phyloP scores from a whole-genome alignment of 495 filamentous ascomycete species.

The Penicillium cinerascens region DNA sequence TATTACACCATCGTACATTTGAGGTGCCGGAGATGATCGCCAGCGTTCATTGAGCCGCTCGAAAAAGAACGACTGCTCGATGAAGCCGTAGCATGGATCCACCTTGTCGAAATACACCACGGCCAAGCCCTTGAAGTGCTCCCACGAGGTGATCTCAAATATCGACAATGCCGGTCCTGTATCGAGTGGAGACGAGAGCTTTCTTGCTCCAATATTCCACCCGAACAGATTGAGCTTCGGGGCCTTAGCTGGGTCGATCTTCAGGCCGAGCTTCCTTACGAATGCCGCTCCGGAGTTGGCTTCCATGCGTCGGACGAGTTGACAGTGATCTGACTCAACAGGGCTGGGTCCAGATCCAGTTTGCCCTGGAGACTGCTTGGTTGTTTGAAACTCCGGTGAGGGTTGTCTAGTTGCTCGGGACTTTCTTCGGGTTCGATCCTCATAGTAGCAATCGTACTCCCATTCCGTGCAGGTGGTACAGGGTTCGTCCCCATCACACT shows the following conservation, averaged over 20 bases:
- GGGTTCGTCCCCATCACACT: slow-evolving; percentile 43
- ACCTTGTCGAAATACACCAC: slow-evolving; percentile 47
- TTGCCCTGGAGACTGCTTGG: slow-evolving; percentile 1
- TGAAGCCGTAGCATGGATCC: slow-evolving; percentile 47
- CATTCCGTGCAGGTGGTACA: slow-evolving; percentile 46
- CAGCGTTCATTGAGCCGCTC: slow-evolving; percentile 31
- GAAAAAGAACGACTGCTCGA: slow-evolving; percentile 34
- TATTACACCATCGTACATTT: slow-evolving; percentile 39
- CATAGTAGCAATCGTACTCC: slow-evolving; percentile 46
- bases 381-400: neutral
- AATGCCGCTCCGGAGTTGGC: slow-evolving; percentile 53
- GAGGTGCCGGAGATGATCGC: slow-evolving; percentile 8
- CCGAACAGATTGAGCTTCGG: slow-evolving; percentile 50
- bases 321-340: slow-evolving; percentile 24
- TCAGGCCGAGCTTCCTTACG: slow-evolving; percentile 45
- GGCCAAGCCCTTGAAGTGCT: slow-evolving; percentile 33
- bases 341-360: neutral
- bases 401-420: neutral
- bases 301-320: slow-evolving; percentile 32
- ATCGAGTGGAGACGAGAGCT: slow-evolving; percentile 12
- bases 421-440: slow-evolving; percentile 3
- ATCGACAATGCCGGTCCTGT: slow-evolving; percentile 14
- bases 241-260: slow-evolving; percentile 45
- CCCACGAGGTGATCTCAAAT: slow-evolving; percentile 32
- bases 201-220: slow-evolving; percentile 48